Evolutionary conservation across 108 stramenopile genomes (phyloP).

Genomic region (Epithemia pelagica): DNA sequence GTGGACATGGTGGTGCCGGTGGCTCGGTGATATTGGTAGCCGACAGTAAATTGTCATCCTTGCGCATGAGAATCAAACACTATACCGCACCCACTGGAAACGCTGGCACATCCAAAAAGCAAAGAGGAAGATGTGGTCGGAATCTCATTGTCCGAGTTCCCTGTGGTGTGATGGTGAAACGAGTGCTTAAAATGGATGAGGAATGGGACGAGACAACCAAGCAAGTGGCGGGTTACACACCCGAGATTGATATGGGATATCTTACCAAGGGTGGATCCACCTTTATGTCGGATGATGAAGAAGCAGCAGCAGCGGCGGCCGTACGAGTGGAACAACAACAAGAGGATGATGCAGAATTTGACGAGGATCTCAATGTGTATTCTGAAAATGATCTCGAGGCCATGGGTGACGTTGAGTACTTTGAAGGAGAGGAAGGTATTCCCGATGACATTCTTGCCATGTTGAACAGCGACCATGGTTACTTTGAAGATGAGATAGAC

Average conservation of each 20-base stretch:
- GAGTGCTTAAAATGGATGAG: conserved; percentile 65
- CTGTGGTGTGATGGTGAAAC: conserved; percentile 74
- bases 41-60: conserved; percentile 50
- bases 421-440: conserved; percentile 8
- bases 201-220: conserved; percentile 43
- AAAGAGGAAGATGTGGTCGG: conserved; percentile 56
- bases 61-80: conserved; percentile 49
- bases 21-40: conserved; percentile 69
- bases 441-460: background rate
- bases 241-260: conserved; percentile 2
- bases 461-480: conserved; percentile 12
- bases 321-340: conserved; percentile 9
- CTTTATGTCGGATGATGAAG: conserved; percentile 17
- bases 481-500: conserved; percentile 16
- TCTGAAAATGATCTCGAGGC: background rate
- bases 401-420: background rate
- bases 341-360: conserved; percentile 4
- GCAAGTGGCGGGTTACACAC: conserved; percentile 1
- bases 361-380: background rate
- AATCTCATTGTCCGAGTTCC: conserved; percentile 73
- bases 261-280: background rate
- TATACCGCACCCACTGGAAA: conserved; percentile 49
- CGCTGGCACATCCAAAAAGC: conserved; percentile 43
- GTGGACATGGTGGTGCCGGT: conserved; percentile 81
- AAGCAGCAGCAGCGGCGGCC: background rate